Conservation (phyloP, 805 yeast genomes). For the Saccharomycodes ludwigii region DNA sequence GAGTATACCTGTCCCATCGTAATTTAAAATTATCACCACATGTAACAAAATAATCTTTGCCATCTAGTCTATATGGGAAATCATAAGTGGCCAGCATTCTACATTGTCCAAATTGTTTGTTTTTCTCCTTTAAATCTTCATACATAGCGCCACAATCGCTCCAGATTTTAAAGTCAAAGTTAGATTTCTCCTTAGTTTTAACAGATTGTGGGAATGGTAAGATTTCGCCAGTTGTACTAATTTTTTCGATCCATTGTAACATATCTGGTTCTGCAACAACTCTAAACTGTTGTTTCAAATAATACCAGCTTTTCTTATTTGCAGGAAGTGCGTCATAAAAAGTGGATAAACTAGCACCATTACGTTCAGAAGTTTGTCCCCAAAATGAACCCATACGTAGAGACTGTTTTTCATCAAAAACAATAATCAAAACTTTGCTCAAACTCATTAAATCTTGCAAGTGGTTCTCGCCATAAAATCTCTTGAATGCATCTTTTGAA, state of each 20-base stretch:
- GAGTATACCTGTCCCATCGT: conserved; percentile 35
- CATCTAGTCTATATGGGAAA: conserved; percentile 33
- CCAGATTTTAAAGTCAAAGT: conserved; percentile 27
- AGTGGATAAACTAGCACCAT: conserved; percentile 26
- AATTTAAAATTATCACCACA: conserved; percentile 32
- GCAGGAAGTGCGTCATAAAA: conserved; percentile 13
- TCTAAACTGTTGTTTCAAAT: conserved; percentile 29
- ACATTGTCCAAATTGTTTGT: conserved; percentile 27
- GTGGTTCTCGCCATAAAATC: conserved; percentile 33
- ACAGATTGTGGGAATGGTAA: conserved; percentile 21
- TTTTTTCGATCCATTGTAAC: conserved; percentile 27
- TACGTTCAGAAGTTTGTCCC: conserved; percentile 20
- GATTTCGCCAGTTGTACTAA: conserved; percentile 25
- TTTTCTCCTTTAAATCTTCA: conserved; percentile 19
- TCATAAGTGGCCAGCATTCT: conserved; percentile 33
- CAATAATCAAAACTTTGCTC: conserved; percentile 28
- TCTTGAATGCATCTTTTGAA: conserved; percentile 31
- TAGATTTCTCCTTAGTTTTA: conserved; percentile 6
- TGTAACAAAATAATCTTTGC: conserved; percentile 32
- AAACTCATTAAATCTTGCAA: conserved; percentile 28
- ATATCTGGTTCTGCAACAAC: conserved; percentile 29
- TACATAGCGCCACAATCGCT: conserved; percentile 32
- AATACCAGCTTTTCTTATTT: conserved; percentile 17
- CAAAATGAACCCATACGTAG: conserved; percentile 35
- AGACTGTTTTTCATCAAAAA: conserved; percentile 34